Evolutionary conservation across 2,329 filamentous ascomycete genomes (phyloP).

Genomic region (Cyphellophora europaea): DNA sequence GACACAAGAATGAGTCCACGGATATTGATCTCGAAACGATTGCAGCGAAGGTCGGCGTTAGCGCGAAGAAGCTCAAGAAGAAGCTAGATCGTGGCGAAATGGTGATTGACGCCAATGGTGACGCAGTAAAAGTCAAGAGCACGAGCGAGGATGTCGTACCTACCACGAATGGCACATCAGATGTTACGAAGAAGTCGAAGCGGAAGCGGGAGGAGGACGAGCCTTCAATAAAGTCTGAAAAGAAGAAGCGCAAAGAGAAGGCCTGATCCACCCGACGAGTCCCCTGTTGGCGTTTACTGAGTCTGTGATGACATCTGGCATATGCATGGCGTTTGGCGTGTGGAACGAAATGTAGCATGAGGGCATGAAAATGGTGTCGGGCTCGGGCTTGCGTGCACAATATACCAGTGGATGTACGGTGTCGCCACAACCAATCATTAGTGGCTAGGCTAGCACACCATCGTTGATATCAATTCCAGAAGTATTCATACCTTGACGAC

Average conservation of each 20-base stretch:
- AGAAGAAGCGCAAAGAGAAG: constrained; percentile 37
- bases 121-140: constrained; percentile 63
- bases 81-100: constrained; percentile 71
- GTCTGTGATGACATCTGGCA: too few species aligned
- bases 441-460: too few species aligned
- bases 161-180: constrained; percentile 33
- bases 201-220: constrained; percentile 47
- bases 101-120: constrained; percentile 55
- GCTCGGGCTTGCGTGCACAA: too few species aligned
- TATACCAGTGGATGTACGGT: too few species aligned
- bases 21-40: constrained; percentile 43
- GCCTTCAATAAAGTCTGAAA: constrained; percentile 40
- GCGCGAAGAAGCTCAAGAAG: constrained; percentile 66
- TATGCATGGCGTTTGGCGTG: constrained; percentile 7
- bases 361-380: constrained; percentile 8
- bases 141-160: constrained; percentile 59
- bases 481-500: too few species aligned
- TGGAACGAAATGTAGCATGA: neutral
- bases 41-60: constrained; percentile 59
- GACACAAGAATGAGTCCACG: constrained; percentile 30
- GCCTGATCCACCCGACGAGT: too few species aligned
- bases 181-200: constrained; percentile 61
- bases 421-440: too few species aligned
- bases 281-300: too few species aligned
- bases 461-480: too few species aligned